Evolutionary conservation across 176 grass and related monocot genomes (phyloP).

Genomic region (Musa troglodytarum): DNA sequence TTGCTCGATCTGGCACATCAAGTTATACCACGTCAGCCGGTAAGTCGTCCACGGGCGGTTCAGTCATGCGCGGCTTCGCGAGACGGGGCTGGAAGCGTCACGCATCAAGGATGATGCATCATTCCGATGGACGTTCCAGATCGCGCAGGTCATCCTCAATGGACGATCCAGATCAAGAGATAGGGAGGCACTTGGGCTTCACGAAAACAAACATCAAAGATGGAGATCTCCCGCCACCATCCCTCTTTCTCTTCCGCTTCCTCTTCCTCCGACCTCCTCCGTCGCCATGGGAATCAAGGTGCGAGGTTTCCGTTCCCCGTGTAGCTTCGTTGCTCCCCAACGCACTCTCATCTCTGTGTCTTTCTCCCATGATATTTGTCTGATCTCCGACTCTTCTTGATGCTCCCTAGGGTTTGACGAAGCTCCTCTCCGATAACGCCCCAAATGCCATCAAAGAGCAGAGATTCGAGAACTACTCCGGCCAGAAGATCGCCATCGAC

Average conservation of each 20-base stretch:
- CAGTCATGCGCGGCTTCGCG: too few species aligned
- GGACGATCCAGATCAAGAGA: background rate
- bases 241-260: background rate
- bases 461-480: constrained; percentile 59
- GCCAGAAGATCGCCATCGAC: constrained; percentile 56
- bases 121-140: background rate
- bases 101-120: background rate
- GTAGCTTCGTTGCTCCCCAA: too few species aligned
- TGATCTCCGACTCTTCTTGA: background rate
- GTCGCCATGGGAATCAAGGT: constrained; percentile 80
- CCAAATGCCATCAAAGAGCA: constrained; percentile 37
- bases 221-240: background rate
- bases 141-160: background rate
- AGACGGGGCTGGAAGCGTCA: background rate
- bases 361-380: background rate
- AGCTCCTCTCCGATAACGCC: constrained; percentile 55
- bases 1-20: too few species aligned
- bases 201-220: too few species aligned
- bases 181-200: background rate
- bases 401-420: constrained; percentile 73
- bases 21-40: too few species aligned
- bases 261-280: background rate
- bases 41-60: too few species aligned
- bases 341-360: background rate
- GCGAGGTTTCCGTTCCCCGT: background rate